Conservation (phyloP, 305 asterid species). For the Fraxinus paxiana region DNA sequence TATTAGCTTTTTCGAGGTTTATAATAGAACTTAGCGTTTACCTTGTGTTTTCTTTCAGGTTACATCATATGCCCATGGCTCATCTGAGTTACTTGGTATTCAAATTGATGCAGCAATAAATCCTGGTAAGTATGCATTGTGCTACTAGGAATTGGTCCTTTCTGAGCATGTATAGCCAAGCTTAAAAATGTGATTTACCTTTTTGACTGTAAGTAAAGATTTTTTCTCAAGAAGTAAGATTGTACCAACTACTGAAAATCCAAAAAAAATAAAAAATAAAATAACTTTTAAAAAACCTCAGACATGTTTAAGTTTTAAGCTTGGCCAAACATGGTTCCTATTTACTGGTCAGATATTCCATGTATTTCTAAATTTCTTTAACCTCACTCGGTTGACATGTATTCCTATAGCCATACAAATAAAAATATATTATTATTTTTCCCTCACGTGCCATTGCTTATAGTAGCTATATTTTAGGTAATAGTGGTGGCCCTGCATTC, state of each 20-base stretch:
- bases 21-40: constrained; percentile 9
- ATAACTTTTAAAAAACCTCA: neutral
- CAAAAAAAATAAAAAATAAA: neutral
- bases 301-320: neutral
- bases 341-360: constrained; percentile 10
- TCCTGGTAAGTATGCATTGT: constrained; percentile 58
- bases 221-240: neutral
- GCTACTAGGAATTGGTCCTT: constrained; percentile 15
- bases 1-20: constrained; percentile 12
- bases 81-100: constrained; percentile 90
- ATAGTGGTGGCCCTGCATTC: constrained; percentile 99
- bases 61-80: constrained; percentile 97
- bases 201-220: neutral
- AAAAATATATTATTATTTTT: neutral
- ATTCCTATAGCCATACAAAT: neutral
- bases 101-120: constrained; percentile 99
- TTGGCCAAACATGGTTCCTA: neutral
- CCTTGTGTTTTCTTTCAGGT: constrained; percentile 50
- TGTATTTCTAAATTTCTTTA: constrained; percentile 15
- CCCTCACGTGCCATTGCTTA: constrained; percentile 23
- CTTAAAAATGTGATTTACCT: neutral
- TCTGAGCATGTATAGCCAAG: neutral
- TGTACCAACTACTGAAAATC: neutral
- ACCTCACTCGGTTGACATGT: neutral
- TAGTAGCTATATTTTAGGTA: constrained; percentile 52